phyloP scores from a whole-genome alignment of 495 filamentous ascomycete genomes.

The Amniculicola lignicola region DNA sequence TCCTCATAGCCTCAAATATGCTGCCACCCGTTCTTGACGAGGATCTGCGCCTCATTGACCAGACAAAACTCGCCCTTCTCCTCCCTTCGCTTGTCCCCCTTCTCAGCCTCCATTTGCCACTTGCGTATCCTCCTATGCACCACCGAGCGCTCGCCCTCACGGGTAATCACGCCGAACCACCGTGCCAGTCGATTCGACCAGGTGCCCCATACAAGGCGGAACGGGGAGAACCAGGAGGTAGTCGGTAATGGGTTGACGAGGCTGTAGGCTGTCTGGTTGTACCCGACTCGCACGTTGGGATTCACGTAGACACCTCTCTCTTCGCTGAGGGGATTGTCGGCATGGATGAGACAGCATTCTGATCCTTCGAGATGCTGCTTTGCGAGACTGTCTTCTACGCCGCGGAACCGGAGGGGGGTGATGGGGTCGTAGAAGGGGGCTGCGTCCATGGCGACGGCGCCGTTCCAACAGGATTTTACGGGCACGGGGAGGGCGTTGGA shows the following conservation, averaged over 20 bases:
- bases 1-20: slow-evolving; percentile 67
- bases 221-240: slow-evolving; percentile 43
- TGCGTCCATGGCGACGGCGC: slow-evolving; percentile 50
- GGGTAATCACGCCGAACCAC: neutral
- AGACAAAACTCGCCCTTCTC: slow-evolving; percentile 65
- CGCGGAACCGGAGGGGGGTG: slow-evolving; percentile 59
- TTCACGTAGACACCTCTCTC: slow-evolving; percentile 70
- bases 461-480: slow-evolving; percentile 81
- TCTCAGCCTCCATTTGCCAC: slow-evolving; percentile 35
- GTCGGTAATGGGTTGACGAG: slow-evolving; percentile 44
- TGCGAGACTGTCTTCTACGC: slow-evolving; percentile 67
- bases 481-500: slow-evolving; percentile 56
- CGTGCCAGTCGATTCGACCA: slow-evolving; percentile 8
- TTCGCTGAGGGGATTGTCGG: slow-evolving; percentile 59
- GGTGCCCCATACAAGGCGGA: neutral
- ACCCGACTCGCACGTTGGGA: slow-evolving; percentile 73
- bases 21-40: slow-evolving; percentile 70
- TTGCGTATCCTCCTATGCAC: slow-evolving; percentile 22
- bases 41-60: slow-evolving; percentile 82
- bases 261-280: slow-evolving; percentile 58
- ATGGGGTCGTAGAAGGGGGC: slow-evolving; percentile 18
- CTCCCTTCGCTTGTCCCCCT: slow-evolving; percentile 25
- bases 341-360: slow-evolving; percentile 82
- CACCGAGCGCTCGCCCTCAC: neutral
- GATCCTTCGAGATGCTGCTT: slow-evolving; percentile 67